phyloP scores from a whole-genome alignment of 2,329 filamentous ascomycete species.

The Sporothrix mexicana region DNA sequence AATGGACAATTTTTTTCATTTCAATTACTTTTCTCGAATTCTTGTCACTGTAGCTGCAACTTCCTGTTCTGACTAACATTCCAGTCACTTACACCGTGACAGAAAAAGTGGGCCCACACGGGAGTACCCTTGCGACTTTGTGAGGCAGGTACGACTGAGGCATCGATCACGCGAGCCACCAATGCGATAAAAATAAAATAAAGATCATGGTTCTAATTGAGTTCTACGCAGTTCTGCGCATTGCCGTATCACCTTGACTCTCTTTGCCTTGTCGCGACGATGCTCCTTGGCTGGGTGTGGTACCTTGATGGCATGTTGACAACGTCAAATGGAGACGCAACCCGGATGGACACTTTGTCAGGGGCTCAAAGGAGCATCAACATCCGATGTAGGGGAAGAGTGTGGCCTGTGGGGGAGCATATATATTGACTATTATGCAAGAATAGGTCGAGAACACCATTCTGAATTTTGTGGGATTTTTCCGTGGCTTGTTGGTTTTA shows the following conservation, averaged over 20 bases:
- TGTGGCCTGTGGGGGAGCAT: neutral
- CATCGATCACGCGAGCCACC: neutral
- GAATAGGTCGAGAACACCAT: neutral
- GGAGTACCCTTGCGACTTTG: neutral
- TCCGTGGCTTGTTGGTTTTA: neutral
- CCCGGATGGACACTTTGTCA: slow-evolving; percentile 12
- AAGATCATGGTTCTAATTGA: neutral
- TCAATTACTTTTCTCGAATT: neutral
- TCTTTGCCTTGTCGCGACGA: no score
- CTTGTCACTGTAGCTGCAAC: neutral
- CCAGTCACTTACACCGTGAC: neutral
- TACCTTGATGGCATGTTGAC: slow-evolving; percentile 27
- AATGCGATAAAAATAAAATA: neutral
- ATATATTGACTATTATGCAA: neutral
- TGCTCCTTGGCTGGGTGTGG: neutral
- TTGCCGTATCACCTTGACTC: neutral
- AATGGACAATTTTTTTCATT: slow-evolving; percentile 28
- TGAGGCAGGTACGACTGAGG: neutral
- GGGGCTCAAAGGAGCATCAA: neutral
- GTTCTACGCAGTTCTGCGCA: neutral
- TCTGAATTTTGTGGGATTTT: neutral
- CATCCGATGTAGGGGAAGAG: neutral
- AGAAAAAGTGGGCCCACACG: slow-evolving; percentile 5
- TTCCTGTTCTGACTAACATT: slow-evolving; percentile 2
- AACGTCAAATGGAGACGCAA: neutral